These are phyloP conservation scores for Podosphaera leucotricha DNA, from an alignment of 2,329 filamentous ascomycete species.

Conservation along the genomic window DNA sequence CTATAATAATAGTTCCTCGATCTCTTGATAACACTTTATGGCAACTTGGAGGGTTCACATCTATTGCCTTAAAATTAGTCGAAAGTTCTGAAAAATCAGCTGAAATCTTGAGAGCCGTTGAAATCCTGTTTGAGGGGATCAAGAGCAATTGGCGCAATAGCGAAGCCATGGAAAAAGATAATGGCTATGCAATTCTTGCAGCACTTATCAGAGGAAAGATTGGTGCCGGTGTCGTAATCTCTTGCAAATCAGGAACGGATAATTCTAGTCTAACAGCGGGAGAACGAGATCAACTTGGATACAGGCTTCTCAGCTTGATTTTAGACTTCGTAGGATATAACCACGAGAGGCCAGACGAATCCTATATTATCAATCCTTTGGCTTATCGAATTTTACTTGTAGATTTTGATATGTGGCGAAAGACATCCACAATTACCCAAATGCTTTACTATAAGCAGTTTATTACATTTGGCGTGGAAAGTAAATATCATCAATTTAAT, in stretches of 20 bases:
- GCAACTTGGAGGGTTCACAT: conserved; percentile 77
- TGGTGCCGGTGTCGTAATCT: conserved; percentile 24
- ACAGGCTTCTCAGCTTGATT: conserved; percentile 50
- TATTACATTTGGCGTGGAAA: conserved; percentile 63
- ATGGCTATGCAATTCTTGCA: conserved; percentile 74
- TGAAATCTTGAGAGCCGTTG: conserved; percentile 50
- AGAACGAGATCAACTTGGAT: conserved; percentile 29
- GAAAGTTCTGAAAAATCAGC: conserved; percentile 50
- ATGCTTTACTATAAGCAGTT: conserved; percentile 88
- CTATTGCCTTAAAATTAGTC: conserved; percentile 62
- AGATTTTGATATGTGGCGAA: conserved; percentile 82
- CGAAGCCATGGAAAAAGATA: conserved; percentile 91
- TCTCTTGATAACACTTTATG: conserved; percentile 80
- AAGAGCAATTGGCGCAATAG: conserved; percentile 91
- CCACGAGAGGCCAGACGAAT: conserved; percentile 53
- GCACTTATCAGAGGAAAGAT: conserved; percentile 68
- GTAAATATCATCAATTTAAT: conserved; percentile 85
- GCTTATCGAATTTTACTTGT: conserved; percentile 82
- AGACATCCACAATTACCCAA: conserved; percentile 51
- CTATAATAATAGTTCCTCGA: conserved; percentile 58
- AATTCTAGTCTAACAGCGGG: conserved; percentile 21
- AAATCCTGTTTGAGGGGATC: conserved; percentile 68
- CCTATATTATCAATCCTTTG: conserved; percentile 85
- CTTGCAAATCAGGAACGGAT: conserved; percentile 15
- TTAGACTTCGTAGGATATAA: conserved; percentile 79